Evolutionary conservation across 2,329 filamentous ascomycete genomes (phyloP).

Genomic region (Ceratocystis cubensis): DNA sequence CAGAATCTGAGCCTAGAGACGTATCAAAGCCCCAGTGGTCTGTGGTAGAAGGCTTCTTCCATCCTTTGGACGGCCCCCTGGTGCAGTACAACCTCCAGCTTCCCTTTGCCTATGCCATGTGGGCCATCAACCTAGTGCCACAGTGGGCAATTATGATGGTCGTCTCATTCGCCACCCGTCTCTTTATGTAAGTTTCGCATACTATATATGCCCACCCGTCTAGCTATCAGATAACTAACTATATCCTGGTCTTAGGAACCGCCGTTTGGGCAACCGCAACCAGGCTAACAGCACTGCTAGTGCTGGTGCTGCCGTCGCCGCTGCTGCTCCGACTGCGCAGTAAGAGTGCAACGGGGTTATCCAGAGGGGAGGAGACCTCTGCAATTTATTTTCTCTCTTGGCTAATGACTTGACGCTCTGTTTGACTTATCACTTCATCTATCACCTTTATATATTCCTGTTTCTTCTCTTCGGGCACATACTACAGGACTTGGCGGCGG

Average conservation of each 20-base stretch:
- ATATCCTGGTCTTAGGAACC: slow-evolving; percentile 7
- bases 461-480: slow-evolving; percentile 22
- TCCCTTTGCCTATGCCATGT: slow-evolving; percentile 55
- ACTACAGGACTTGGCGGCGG: slow-evolving; percentile 17
- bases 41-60: slow-evolving; percentile 52
- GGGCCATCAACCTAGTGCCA: slow-evolving; percentile 52
- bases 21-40: slow-evolving; percentile 27
- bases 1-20: slow-evolving; percentile 15
- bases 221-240: not conserved
- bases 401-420: not conserved
- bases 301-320: slow-evolving; percentile 23
- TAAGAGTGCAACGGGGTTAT: not conserved
- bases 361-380: not conserved
- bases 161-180: slow-evolving; percentile 59
- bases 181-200: slow-evolving; percentile 55
- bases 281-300: not conserved
- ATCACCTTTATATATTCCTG: slow-evolving; percentile 14
- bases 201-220: not conserved
- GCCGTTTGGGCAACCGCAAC: slow-evolving; percentile 10
- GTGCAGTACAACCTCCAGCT: slow-evolving; percentile 49
- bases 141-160: slow-evolving; percentile 70
- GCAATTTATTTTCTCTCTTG: not conserved
- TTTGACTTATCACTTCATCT: slow-evolving; percentile 9
- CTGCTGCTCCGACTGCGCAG: slow-evolving; percentile 1
- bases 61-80: slow-evolving; percentile 59